Evolutionary conservation across 1,284 basidiomycete species (phyloP), one percentile per base, ranked within the genome.

Genomic region (Cryptococcus hybrid): DNA sequence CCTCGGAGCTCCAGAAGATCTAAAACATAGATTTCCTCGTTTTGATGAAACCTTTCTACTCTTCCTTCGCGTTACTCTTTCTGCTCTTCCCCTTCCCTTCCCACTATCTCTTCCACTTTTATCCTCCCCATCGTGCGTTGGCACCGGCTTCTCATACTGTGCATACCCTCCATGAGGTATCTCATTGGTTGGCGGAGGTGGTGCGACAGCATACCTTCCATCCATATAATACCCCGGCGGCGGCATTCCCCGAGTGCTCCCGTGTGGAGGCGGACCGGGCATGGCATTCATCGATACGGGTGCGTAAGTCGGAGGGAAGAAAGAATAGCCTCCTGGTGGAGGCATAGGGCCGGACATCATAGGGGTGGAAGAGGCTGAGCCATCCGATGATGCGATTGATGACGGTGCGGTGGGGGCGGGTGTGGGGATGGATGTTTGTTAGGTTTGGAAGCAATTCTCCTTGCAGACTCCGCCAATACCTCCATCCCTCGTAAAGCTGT

Each of bases 31-130:
- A 24, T 24, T 24, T 24, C 24, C 13, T 18, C 12, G 12, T 48
- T 18, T 35, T 48, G 12, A 12, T 24, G 47, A 18, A 18, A 35
- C 55, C 54, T 13, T 56, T 55, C 44, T 55, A 50, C 11, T 55
- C 57, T 18, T 49, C 44, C 47, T 57, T 57, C 49, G 24, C 50
- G 48, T 40, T 57, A 52, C 12, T 53, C 50, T 39, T 55, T 52
- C 12, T 18, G 35, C 51, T 46, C 58, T 24, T 47, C 38, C 7
- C 18, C 47, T 44, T 56, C 52, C 34, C 56, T 39, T 58, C 56
- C 48, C 37, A 4, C 30, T 51, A 15, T 38, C 37, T 7, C 49
- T 18, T 15, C 49, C 12, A 12, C 49, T 47, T 46, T 51, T 37
- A 52, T 57, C 50, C 9, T 42, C n/a, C 40, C 11, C n/a, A n/a